phyloP scores from a whole-genome alignment of 1,139 yeast genomes.

The Diutina ranongensis region DNA sequence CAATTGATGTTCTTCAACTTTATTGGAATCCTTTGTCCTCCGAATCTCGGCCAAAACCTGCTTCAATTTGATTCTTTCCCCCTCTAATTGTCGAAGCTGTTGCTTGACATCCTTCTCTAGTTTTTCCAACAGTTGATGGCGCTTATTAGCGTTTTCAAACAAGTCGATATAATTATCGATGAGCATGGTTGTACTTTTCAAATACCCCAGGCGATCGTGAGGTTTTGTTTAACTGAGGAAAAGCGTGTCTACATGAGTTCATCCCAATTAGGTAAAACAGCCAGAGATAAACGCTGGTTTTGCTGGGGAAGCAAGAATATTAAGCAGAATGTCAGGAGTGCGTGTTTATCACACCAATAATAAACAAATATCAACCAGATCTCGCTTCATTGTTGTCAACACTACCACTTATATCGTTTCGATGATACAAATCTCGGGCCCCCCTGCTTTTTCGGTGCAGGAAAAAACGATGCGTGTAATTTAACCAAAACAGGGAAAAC shows the following conservation, averaged over 20 bases:
- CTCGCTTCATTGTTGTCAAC: no score
- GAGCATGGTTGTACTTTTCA: background rate
- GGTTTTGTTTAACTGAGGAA: background rate
- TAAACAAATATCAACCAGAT: no score
- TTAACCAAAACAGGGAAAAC: no score
- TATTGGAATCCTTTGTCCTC: slow-evolving; percentile 2
- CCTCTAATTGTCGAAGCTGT: slow-evolving; percentile 5
- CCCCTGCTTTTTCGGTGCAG: background rate
- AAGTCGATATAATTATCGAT: slow-evolving; percentile 5
- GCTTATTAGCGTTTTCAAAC: slow-evolving; percentile 5
- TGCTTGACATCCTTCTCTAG: slow-evolving; percentile 3
- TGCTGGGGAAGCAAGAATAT: no score
- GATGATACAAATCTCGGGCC: background rate
- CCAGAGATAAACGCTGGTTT: no score
- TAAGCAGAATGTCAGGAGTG: no score
- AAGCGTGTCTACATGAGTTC: background rate
- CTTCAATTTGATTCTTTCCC: background rate
- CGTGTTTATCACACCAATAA: no score
- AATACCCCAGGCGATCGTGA: background rate
- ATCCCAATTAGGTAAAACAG: background rate
- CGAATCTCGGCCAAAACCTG: slow-evolving; percentile 4
- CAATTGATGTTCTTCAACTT: slow-evolving; percentile 2
- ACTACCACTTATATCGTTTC: background rate
- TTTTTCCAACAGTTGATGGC: slow-evolving; percentile 3
- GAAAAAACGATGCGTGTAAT: background rate